Conservation (phyloP, 1,284 basidiomycete genomes). For the Cryptococcus depauperatus region DNA sequence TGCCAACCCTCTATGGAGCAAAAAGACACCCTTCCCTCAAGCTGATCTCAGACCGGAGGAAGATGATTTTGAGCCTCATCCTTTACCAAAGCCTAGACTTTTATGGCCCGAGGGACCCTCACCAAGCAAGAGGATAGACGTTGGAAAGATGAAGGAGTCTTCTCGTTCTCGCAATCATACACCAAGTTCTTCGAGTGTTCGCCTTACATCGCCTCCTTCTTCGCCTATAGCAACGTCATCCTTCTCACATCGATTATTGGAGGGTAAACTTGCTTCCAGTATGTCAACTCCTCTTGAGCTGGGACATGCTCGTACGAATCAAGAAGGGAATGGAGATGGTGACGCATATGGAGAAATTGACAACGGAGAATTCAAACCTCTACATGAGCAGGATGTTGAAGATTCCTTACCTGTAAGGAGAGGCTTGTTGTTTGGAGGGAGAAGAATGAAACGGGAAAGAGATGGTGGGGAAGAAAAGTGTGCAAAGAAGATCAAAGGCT, state of each 20-base stretch:
- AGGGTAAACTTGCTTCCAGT: not conserved
- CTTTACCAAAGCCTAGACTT: slow-evolving; percentile 33
- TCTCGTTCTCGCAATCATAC: not conserved
- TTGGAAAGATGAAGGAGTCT: not conserved
- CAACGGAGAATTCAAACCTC: slow-evolving; percentile 3
- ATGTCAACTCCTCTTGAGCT: slow-evolving; percentile 1
- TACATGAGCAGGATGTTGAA: slow-evolving; percentile 14
- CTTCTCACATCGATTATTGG: slow-evolving; percentile 4
- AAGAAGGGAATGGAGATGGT: slow-evolving; percentile 12
- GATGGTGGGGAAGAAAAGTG: too few species aligned
- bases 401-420: slow-evolving; percentile 20
- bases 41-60: slow-evolving; percentile 27
- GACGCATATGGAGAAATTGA: slow-evolving; percentile 3
- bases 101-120: slow-evolving; percentile 29
- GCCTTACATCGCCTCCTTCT: slow-evolving; percentile 9
- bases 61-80: slow-evolving; percentile 36
- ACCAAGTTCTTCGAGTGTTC: slow-evolving; percentile 3
- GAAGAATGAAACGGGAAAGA: slow-evolving; percentile 8
- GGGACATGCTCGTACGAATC: slow-evolving; percentile 10
- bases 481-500: too few species aligned
- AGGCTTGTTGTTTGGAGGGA: slow-evolving; percentile 20
- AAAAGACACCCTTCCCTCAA: slow-evolving; percentile 17
- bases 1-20: slow-evolving; percentile 34
- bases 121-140: slow-evolving; percentile 4
- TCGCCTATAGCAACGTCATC: slow-evolving; percentile 12